Percentiles rank a stretch among this genome's conserved stretches.
These are phyloP conservation scores for Kernera saxatilis DNA, from an alignment of 345 rosid species.

Conservation along the genomic window DNA sequence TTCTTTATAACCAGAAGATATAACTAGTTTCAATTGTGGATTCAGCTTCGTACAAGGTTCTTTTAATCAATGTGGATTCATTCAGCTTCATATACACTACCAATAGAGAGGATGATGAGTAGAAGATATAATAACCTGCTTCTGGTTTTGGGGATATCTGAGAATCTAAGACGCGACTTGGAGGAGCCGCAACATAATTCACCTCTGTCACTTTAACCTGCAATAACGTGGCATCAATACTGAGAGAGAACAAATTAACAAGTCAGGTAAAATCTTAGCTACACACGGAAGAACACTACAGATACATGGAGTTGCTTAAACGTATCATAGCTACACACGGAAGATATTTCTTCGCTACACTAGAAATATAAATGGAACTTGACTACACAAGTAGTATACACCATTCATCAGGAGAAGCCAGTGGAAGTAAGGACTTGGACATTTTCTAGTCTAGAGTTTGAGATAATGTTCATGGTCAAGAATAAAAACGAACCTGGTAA, in stretches of 20 bases:
- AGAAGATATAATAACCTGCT: constrained; percentile 33
- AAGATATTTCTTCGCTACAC: too few relatives aligned
- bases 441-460: neutral
- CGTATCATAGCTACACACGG: too few relatives aligned
- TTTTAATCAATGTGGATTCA: neutral
- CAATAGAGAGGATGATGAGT: neutral
- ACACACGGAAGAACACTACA: neutral
- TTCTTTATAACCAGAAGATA: neutral
- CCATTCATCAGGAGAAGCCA: neutral
- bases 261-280: neutral
- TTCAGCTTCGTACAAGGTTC: neutral
- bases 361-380: neutral
- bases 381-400: neutral
- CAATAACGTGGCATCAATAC: neutral
- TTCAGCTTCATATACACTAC: neutral
- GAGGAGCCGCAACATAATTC: constrained; percentile 37
- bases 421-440: neutral
- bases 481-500: constrained; percentile 41
- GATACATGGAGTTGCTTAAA: neutral
- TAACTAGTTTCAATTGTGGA: neutral
- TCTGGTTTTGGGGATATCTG: constrained; percentile 12
- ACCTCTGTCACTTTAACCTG: constrained; percentile 58
- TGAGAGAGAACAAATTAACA: neutral
- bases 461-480: neutral
- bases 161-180: constrained; percentile 9